A percentile compares a stretch with the other conserved stretches of the same genome.
Evolutionary conservation across 495 filamentous ascomycete genomes (phyloP).

Genomic region (Jackrogersella minutella): DNA sequence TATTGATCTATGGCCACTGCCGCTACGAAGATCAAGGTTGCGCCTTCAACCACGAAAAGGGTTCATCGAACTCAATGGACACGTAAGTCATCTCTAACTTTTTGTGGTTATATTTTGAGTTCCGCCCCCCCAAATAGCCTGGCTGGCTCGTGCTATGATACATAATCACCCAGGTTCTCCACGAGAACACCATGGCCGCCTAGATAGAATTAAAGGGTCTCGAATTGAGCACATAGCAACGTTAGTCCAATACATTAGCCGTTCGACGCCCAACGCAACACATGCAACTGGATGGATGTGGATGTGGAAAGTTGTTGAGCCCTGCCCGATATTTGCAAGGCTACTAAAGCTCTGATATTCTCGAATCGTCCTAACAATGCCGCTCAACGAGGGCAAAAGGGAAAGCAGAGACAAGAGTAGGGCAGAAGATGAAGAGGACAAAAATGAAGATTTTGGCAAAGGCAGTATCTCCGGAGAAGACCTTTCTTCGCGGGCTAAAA

Average conservation of each 20-base stretch:
- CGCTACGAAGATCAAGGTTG: conserved; percentile 91
- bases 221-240: conserved; percentile 4
- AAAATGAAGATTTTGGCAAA: too few species aligned
- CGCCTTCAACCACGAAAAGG: conserved; percentile 88
- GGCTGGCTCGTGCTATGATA: conserved; percentile 17
- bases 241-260: conserved; percentile 17
- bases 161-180: conserved; percentile 3
- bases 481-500: too few species aligned
- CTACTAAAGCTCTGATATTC: neutral
- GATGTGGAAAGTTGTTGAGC: too few species aligned
- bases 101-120: neutral
- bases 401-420: neutral
- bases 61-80: conserved; percentile 57
- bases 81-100: conserved; percentile 57
- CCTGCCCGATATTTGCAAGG: neutral
- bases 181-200: conserved; percentile 2
- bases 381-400: too few species aligned
- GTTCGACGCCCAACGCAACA: neutral
- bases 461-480: too few species aligned
- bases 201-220: conserved; percentile 7
- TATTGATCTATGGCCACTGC: conserved; percentile 93
- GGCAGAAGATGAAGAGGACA: too few species aligned
- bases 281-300: neutral
- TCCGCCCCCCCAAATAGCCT: neutral
- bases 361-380: neutral